Evolutionary conservation across 257 asterid genomes (phyloP).

Genomic region (Plectranthus barbatus): DNA sequence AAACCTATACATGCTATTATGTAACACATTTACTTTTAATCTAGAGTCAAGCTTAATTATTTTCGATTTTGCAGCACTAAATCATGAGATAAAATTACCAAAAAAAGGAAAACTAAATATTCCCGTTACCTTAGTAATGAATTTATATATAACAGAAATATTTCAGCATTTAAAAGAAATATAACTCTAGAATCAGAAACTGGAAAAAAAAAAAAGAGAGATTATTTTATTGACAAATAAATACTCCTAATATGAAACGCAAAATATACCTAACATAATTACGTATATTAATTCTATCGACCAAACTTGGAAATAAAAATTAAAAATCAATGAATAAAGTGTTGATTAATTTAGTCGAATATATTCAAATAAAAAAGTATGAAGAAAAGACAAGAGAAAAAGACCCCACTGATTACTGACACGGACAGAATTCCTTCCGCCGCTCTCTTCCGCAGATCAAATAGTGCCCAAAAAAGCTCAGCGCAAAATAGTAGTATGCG

Average conservation of each 20-base stretch:
- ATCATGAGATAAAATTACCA: background rate
- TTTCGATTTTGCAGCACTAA: too few species aligned
- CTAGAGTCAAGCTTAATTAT: too few species aligned
- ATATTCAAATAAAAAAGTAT: background rate
- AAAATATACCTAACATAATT: too few species aligned
- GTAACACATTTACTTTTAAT: too few species aligned
- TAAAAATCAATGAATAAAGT: background rate
- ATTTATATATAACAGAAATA: background rate
- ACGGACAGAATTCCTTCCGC: conserved; percentile 36
- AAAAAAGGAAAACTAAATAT: background rate
- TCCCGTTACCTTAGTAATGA: background rate
- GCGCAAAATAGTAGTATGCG: conserved; percentile 21
- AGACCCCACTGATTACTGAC: conserved; percentile 34
- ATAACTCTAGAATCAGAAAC: conserved; percentile 13
- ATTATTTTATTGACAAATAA: conserved; percentile 17
- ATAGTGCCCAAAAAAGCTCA: background rate
- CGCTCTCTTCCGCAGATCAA: conserved; percentile 39
- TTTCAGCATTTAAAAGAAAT: conserved; percentile 3
- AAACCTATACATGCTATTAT: too few species aligned
- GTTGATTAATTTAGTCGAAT: background rate
- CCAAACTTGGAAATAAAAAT: background rate
- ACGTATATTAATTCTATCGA: too few species aligned
- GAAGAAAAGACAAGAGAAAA: conserved; percentile 21
- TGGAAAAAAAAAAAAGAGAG: too few species aligned
- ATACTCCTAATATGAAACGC: too few species aligned